Conservation (phyloP, 2,329 filamentous ascomycete species). For the Graphilbum ipis-grandicollis region DNA sequence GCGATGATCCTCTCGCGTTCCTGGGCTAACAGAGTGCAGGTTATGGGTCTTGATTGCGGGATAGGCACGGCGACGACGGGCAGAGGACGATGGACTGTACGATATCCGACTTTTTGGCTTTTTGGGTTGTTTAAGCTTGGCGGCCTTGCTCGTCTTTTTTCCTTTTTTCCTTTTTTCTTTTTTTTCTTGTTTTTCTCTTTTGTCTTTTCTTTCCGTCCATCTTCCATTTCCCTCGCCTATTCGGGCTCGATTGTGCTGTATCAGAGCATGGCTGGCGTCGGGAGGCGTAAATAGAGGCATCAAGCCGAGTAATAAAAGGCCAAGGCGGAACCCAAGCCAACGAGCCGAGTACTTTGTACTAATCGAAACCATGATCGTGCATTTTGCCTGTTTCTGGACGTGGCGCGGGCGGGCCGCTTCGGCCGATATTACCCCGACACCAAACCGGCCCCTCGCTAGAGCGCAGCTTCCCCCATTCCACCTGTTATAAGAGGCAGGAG, state of each 20-base stretch:
- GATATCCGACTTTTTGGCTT: constrained; percentile 10
- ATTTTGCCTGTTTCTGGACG: not conserved
- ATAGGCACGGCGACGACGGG: constrained; percentile 12
- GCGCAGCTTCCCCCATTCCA: no score
- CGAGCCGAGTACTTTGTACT: no score
- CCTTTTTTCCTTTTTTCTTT: not conserved
- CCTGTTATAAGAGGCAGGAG: no score
- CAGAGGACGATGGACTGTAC: no score
- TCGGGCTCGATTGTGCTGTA: constrained; percentile 4
- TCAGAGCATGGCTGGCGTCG: no score
- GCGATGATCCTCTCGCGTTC: not conserved
- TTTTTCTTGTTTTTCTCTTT: not conserved
- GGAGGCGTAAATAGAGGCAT: no score
- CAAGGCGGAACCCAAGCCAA: no score
- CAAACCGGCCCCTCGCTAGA: no score
- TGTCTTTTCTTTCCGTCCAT: constrained; percentile 5
- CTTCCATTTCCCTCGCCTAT: no score
- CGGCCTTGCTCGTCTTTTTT: constrained; percentile 1
- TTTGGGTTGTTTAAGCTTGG: constrained; percentile 3
- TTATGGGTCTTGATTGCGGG: constrained; percentile 53
- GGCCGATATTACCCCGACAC: no score
- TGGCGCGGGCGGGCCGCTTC: no score
- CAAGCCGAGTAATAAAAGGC: no score
- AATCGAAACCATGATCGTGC: not conserved
- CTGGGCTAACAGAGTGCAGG: constrained; percentile 14